Conservation (phyloP, 768 basidiomycete species). For the Boletus sensibilis region DNA sequence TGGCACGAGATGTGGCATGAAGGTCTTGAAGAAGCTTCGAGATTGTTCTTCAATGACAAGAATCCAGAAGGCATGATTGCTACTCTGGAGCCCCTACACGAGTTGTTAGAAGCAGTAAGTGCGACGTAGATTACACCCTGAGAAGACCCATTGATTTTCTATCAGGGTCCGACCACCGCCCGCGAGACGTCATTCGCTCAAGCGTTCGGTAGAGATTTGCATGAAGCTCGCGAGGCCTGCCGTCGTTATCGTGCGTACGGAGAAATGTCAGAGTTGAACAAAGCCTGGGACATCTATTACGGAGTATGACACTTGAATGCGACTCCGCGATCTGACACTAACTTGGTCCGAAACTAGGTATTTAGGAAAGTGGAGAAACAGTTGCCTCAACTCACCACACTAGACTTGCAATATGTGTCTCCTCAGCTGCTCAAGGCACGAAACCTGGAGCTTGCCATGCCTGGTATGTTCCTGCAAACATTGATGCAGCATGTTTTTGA, state of each 20-base stretch:
- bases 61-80: constrained; percentile 98
- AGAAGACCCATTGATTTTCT: constrained; percentile 1
- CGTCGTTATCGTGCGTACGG: constrained; percentile 82
- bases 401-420: constrained; percentile 97
- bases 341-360: constrained; percentile 49
- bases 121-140: neutral
- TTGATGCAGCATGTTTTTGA: neutral
- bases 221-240: constrained; percentile 90
- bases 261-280: constrained; percentile 87
- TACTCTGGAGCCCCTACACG: constrained; percentile 87
- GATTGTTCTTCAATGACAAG: constrained; percentile 94
- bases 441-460: constrained; percentile 92
- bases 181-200: constrained; percentile 95
- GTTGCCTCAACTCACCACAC: constrained; percentile 78
- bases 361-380: constrained; percentile 97
- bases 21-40: constrained; percentile 94
- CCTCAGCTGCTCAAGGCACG: constrained; percentile 86
- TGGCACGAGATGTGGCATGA: constrained; percentile 99
- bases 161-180: constrained; percentile 87
- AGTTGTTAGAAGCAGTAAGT: constrained; percentile 81
- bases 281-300: constrained; percentile 99
- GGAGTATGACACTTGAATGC: constrained; percentile 49
- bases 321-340: neutral
- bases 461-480: constrained; percentile 51
- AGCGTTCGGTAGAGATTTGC: constrained; percentile 88